Conservation (phyloP, 805 yeast species). For the Candida fluviatilis region DNA sequence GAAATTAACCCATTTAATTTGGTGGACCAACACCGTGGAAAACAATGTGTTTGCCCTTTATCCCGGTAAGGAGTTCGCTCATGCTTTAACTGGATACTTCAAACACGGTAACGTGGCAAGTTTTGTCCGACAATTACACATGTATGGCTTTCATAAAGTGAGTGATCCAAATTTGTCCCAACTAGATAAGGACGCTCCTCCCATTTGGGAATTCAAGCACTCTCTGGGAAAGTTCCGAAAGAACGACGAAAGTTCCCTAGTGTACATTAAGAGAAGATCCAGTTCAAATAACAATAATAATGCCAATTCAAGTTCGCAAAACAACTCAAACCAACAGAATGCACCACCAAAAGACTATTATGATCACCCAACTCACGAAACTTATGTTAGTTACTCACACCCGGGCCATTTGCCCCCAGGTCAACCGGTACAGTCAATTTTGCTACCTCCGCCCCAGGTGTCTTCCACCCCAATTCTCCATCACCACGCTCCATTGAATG, state of each 20-base stretch:
- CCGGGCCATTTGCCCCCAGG: neutral
- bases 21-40: conserved; percentile 44
- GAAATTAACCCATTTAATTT: conserved; percentile 30
- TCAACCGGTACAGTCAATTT: neutral
- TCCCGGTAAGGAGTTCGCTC: conserved; percentile 61
- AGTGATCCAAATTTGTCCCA: conserved; percentile 32
- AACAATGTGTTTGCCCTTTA: conserved; percentile 57
- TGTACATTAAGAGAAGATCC: conserved; percentile 46
- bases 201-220: conserved; percentile 57
- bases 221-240: conserved; percentile 46
- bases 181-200: conserved; percentile 18
- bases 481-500: neutral
- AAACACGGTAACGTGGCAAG: conserved; percentile 93
- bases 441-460: neutral
- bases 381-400: neutral
- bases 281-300: conserved; percentile 23
- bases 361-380: neutral
- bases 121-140: conserved; percentile 90
- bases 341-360: neutral
- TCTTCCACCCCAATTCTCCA: neutral
- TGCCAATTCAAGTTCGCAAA: conserved; percentile 7
- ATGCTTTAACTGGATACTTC: conserved; percentile 66
- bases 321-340: conserved; percentile 1
- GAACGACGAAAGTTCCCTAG: conserved; percentile 42
- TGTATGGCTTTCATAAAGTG: conserved; percentile 94